These are phyloP conservation scores for Hypoxylon rickii DNA, from an alignment of 495 filamentous ascomycete species.

Conservation along the genomic window DNA sequence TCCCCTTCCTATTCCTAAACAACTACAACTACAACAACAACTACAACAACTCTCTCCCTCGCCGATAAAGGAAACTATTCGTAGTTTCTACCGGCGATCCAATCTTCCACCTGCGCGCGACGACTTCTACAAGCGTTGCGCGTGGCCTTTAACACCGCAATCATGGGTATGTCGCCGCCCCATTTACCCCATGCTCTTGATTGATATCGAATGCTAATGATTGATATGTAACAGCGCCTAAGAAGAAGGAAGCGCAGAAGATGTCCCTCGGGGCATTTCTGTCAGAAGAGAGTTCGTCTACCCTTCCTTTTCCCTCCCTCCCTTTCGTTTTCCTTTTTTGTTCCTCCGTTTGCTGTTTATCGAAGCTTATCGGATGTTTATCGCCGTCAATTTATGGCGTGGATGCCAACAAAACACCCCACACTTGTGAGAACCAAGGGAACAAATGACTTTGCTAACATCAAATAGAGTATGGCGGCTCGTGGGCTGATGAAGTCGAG, in stretches of 20 bases:
- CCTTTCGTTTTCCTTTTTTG: constrained; percentile 34
- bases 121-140: constrained; percentile 49
- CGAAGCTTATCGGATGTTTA: constrained; percentile 3
- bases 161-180: constrained; percentile 74
- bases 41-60: too few relatives aligned
- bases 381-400: constrained; percentile 5
- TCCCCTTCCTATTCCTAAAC: too few relatives aligned
- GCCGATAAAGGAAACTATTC: constrained; percentile 14
- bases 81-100: constrained; percentile 31
- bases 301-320: constrained; percentile 25
- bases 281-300: constrained; percentile 75
- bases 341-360: too few relatives aligned
- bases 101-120: constrained; percentile 46
- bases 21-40: too few relatives aligned
- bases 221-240: constrained; percentile 67
- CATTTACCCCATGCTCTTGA: constrained; percentile 13
- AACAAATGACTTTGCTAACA: constrained; percentile 44
- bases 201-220: constrained; percentile 25
- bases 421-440: background rate
- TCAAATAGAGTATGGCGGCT: constrained; percentile 71
- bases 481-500: constrained; percentile 99
- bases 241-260: constrained; percentile 84
- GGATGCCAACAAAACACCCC: background rate
- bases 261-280: constrained; percentile 93
- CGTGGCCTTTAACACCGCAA: constrained; percentile 64